Evolutionary conservation across 768 basidiomycete species (phyloP), one percentile per base, ranked within the genome.

Genomic region (Mrakia hoshinonis): DNA sequence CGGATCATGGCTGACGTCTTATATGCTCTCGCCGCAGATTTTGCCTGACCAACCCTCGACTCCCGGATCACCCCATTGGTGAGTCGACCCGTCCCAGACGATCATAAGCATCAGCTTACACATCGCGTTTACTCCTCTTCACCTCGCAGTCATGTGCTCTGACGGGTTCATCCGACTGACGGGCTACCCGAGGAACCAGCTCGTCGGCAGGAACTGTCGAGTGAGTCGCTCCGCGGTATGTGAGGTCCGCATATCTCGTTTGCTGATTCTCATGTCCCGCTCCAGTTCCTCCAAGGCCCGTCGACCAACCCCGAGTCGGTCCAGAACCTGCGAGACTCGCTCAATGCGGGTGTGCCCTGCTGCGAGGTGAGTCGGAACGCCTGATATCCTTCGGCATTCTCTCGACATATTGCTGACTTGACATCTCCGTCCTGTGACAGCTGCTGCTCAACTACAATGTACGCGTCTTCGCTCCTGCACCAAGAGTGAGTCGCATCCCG

Each of bases 11-110:
- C 31, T 60, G 3, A 20, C 15, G 5, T 7, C 34, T 2, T 29
- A 20, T 31, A 22, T 39, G 15, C 0, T 61, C 55, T 13, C 5
- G 5, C 2, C 34, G 1, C 58, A 61, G 58, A 15, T 66, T 66
- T 29, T 66, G 64, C 64, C 46, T 66, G 24, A 66, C 64, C 29
- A 66, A 66, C 64, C 64, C 64, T 49, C 64, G 64, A 47, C 64
- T 66, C 20, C 64, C 64, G 4, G 64, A 64, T 26, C 62, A 64
- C 20, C 58, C 58, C 36, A 61, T 61, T 36, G 55, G 55, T 58
- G 1, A 26, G 55, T 58, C 54, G 3, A 29, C 2, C 38, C 36
- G 29, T 39, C 4, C 36, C 36, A 15, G 15, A 12, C 36, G 20
- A 13, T 39, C 31, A 22, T 9, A 4, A 9, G 11, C 58, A 31